Base-by-base conservation (phyloP, 805 yeast genomes). In the Scheffersomyces stipitis region DNA sequence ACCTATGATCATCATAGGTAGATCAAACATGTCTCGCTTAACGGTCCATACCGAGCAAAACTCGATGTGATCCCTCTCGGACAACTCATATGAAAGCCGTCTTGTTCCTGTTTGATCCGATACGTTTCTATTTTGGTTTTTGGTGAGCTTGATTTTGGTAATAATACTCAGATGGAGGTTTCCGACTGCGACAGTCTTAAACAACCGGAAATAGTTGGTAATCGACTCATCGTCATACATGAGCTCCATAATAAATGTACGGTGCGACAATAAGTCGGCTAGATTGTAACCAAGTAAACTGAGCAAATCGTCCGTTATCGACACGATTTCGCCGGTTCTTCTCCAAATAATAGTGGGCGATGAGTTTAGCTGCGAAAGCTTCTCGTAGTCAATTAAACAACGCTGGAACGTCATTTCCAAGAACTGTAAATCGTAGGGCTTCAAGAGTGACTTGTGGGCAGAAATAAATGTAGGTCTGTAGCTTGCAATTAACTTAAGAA, bases 31-130 rank as follows among this genome's bases (percentile, higher is more conserved):
- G 61, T 86, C 95, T 47, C 93, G 66, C 47, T 84, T 84, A 12
- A 86, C 87, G 0, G 95, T 86, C 89, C 93, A 84, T 12, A 86
- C 86, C 28, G 87, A 80, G 27, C 89, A 81, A 49, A 89, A 85
- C 41, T 78, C 78, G 16, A 81, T 73, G 37, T 37, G 64, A 12
- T 54, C 65, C 28, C 33, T n/a, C 32, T 40, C 13, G 36, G 17
- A 23, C 33, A 33, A 26, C 18, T 34, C 29, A 10, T 7, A 7
- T 20, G 35, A 49, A 34, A 31, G 42, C 37, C 13, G 53, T 48
- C 31, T 46, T 51, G 14, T 48, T 41, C 38, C 51, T 28, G 26
- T 55, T 37, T 60, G 44, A 14, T n/a, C 26, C 28, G n/a, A 18
- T 22, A 4, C 20, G 35, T 15, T 8, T 28, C 16, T 27, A 29